Conservation (phyloP, 805 yeast genomes). For the Limtongozyma cylindracea region DNA sequence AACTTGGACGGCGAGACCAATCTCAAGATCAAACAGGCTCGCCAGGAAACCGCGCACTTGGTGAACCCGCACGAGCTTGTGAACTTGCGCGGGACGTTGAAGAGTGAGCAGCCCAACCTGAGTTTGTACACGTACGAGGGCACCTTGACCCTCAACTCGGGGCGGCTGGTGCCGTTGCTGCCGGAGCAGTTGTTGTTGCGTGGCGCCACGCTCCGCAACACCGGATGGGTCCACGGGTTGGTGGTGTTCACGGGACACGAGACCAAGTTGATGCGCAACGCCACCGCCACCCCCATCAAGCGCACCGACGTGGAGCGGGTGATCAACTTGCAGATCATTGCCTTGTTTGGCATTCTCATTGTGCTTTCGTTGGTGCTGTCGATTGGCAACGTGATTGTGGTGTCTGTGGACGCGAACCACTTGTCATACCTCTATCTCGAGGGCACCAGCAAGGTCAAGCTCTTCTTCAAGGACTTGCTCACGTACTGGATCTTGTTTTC, state of each 20-base stretch:
- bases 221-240: conserved; percentile 85
- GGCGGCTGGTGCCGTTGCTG: conserved; percentile 29
- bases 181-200: conserved; percentile 85
- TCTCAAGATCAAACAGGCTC: conserved; percentile 79
- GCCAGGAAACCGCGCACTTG: conserved; percentile 46
- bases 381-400: conserved; percentile 63
- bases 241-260: conserved; percentile 96
- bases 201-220: conserved; percentile 89
- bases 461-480: conserved; percentile 68
- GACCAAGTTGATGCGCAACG: conserved; percentile 93
- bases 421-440: conserved; percentile 43
- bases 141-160: conserved; percentile 22
- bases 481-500: conserved; percentile 95
- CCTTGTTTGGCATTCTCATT: conserved; percentile 60
- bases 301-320: conserved; percentile 92
- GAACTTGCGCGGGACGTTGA: conserved; percentile 13
- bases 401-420: conserved; percentile 21
- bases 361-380: conserved; percentile 59
- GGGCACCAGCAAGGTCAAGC: conserved; percentile 36
- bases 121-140: conserved; percentile 92
- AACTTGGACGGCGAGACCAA: conserved; percentile 96
- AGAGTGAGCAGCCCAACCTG: conserved; percentile 85
- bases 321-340: conserved; percentile 79
- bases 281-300: conserved; percentile 95
- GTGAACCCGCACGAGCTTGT: conserved; percentile 36